These are phyloP conservation scores for Rhododendron molle DNA, from an alignment of 148 eudicot genomes.

Conservation along the genomic window DNA sequence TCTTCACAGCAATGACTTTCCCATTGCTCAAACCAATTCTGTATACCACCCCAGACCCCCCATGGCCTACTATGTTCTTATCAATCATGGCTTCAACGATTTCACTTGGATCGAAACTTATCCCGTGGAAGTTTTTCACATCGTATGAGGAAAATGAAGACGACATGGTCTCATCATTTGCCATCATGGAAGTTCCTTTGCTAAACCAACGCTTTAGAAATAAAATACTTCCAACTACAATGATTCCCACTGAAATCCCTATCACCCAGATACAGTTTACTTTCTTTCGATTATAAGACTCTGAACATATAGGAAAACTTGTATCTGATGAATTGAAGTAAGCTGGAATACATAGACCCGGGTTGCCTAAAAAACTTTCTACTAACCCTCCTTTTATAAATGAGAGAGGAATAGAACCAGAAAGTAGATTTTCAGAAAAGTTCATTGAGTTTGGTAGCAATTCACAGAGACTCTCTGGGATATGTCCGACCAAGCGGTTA, in stretches of 20 bases:
- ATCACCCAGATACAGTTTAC: constrained; percentile 57
- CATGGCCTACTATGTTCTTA: constrained; percentile 80
- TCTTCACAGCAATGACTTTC: constrained; percentile 78
- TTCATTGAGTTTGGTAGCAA: constrained; percentile 72
- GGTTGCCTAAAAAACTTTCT: constrained; percentile 74
- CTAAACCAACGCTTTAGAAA: constrained; percentile 54
- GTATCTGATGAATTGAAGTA: constrained; percentile 39
- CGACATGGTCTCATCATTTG: constrained; percentile 54
- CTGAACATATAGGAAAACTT: constrained; percentile 49
- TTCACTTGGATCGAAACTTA: constrained; percentile 69
- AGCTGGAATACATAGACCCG: constrained; percentile 51
- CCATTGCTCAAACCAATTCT: constrained; percentile 63
- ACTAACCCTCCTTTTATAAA: constrained; percentile 56
- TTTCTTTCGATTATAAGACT: constrained; percentile 35
- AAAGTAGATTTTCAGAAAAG: constrained; percentile 64
- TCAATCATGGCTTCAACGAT: constrained; percentile 72
- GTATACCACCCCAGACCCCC: constrained; percentile 92
- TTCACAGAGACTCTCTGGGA: constrained; percentile 54
- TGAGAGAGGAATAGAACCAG: constrained; percentile 66
- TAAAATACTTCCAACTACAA: constrained; percentile 43
- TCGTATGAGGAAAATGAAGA: constrained; percentile 68
- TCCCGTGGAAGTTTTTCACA: constrained; percentile 75
- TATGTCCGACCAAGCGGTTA: constrained; percentile 54
- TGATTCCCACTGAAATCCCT: constrained; percentile 46
- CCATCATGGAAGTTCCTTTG: constrained; percentile 34